Percentiles rank a stretch among this genome's conserved stretches.
These are phyloP conservation scores for Fusarium camptoceras DNA, from an alignment of 2,329 filamentous ascomycete species.

Conservation along the genomic window DNA sequence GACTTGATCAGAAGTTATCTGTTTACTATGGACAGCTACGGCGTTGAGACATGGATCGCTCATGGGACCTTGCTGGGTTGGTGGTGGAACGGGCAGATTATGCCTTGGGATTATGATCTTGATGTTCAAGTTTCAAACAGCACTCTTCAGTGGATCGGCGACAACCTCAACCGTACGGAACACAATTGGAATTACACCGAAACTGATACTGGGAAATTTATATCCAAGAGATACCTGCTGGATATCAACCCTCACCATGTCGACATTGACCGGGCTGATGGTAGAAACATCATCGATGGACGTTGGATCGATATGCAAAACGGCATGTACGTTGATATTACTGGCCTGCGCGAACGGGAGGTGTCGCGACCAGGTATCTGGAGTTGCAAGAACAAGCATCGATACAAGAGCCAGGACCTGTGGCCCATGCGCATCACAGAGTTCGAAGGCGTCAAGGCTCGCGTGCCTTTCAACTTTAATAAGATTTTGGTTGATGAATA, in stretches of 20 bases:
- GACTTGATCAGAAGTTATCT: constrained; percentile 82
- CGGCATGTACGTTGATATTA: constrained; percentile 87
- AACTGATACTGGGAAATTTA: constrained; percentile 54
- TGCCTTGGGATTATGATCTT: constrained; percentile 88
- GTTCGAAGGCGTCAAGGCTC: constrained; percentile 79
- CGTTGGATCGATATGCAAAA: constrained; percentile 83
- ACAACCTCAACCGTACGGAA: constrained; percentile 75
- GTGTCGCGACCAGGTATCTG: constrained; percentile 71
- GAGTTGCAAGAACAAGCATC: constrained; percentile 84
- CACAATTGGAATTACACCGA: constrained; percentile 65
- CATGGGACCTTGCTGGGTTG: constrained; percentile 87
- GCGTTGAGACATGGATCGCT: constrained; percentile 86
- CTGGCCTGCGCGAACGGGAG: constrained; percentile 77
- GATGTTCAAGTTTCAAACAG: constrained; percentile 80
- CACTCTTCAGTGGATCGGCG: constrained; percentile 74
- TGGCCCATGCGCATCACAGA: constrained; percentile 79
- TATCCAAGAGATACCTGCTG: constrained; percentile 71
- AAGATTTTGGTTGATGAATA: constrained; percentile 75
- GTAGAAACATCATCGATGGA: constrained; percentile 84
- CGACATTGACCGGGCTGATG: constrained; percentile 71
- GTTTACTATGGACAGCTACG: constrained; percentile 70
- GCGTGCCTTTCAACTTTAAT: constrained; percentile 77
- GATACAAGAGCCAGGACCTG: constrained; percentile 76
- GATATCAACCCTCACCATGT: constrained; percentile 80
- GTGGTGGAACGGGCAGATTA: constrained; percentile 86